Percentiles rank a stretch among this genome's conserved stretches.
Evolutionary conservation across 176 grass and related monocot species (phyloP).

Genomic region (Juncus effusus): DNA sequence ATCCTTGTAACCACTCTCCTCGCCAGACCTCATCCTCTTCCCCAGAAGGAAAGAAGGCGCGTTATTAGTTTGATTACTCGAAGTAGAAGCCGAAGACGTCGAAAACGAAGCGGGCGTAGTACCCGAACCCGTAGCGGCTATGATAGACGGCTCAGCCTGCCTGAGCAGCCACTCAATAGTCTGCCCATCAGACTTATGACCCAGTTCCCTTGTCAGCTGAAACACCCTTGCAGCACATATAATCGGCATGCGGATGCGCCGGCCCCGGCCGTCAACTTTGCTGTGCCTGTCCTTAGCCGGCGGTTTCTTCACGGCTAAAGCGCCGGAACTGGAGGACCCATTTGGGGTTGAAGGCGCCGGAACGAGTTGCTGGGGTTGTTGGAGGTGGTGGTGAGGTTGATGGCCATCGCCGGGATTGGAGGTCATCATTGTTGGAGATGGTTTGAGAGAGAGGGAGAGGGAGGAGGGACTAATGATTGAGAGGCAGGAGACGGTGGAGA

Average conservation of each 20-base stretch:
- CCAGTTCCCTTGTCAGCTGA: conserved; percentile 91
- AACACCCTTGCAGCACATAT: conserved; percentile 89
- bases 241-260: conserved; percentile 90
- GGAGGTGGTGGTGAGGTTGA: conserved; percentile 4
- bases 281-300: conserved; percentile 88
- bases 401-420: conserved; percentile 33
- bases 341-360: background rate
- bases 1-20: background rate
- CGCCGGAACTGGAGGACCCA: background rate
- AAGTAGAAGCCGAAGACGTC: conserved; percentile 45
- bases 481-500: conserved; percentile 31
- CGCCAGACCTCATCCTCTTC: conserved; percentile 50
- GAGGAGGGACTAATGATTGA: conserved; percentile 35
- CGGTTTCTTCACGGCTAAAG: conserved; percentile 43
- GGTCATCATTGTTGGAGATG: conserved; percentile 32
- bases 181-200: conserved; percentile 92
- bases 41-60: conserved; percentile 69
- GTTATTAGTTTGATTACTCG: conserved; percentile 13
- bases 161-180: conserved; percentile 97
- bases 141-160: conserved; percentile 89
- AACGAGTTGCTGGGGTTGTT: conserved; percentile 37
- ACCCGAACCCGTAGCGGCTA: conserved; percentile 79
- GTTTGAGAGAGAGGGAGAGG: background rate
- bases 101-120: conserved; percentile 79
- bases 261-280: conserved; percentile 77